Evolutionary conservation across 768 basidiomycete species (phyloP).

Genomic region (Dentipellis sp.): DNA sequence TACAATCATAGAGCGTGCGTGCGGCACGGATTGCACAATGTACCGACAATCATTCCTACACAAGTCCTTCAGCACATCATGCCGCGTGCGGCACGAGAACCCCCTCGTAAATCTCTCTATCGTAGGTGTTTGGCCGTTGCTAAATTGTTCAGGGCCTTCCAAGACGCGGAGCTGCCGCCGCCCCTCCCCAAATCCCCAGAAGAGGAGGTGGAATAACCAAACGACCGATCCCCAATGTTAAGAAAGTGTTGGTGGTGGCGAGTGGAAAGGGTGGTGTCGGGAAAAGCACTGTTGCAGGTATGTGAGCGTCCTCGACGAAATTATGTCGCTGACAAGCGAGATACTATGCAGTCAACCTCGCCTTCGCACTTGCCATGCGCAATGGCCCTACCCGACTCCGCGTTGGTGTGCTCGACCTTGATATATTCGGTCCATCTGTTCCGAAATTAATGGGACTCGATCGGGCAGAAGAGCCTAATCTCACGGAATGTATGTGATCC

Average conservation of each 20-base stretch:
- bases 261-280: constrained; percentile 96
- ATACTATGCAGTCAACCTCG: constrained; percentile 58
- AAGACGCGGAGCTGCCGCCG: constrained; percentile 12
- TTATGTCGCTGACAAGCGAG: not conserved
- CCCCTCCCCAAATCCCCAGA: constrained; percentile 52
- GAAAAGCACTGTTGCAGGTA: constrained; percentile 89
- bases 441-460: constrained; percentile 91
- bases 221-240: constrained; percentile 59
- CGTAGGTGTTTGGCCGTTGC: not conserved
- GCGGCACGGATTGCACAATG: no score
- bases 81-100: constrained; percentile 36
- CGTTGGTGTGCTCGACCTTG: constrained; percentile 87
- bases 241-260: constrained; percentile 75
- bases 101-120: constrained; percentile 34
- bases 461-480: constrained; percentile 62
- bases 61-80: constrained; percentile 7
- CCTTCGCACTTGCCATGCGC: constrained; percentile 54
- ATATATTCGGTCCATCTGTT: constrained; percentile 91
- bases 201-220: constrained; percentile 44
- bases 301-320: constrained; percentile 11
- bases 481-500: constrained; percentile 53
- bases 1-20: no score
- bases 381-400: constrained; percentile 32
- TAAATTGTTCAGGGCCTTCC: constrained; percentile 20
- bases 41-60: not conserved